Evolutionary conservation across 1,284 basidiomycete genomes (phyloP), one percentile per base, ranked within the genome.

Genomic region (Apiotrichum porosum): DNA sequence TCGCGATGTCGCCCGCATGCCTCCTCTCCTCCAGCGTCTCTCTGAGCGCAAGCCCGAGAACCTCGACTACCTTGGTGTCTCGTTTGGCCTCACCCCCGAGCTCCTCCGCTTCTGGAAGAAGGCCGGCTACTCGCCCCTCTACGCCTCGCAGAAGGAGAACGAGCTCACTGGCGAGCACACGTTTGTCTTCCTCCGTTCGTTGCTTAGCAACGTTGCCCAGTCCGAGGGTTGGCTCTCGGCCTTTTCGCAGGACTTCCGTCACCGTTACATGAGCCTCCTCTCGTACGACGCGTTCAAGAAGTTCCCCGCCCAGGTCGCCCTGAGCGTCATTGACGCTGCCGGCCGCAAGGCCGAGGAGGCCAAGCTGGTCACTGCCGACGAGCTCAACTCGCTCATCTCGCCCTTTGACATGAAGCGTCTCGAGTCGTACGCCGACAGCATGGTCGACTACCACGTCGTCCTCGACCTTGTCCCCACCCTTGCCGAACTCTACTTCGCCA

Each of bases 61-160:
- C 37, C 78, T 99, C 28, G 94, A 98, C 72, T 99, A 95, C 71
- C 78, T 99, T 6, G 94, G 95, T 37, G 94, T 97, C 1, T 94
- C 90, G 23, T 98, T 95, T 68, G 95, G 95, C 10, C 77, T 98
- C 40, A 97, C 94, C 0, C 81, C 88, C 3, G 83, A 83, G 60
- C 78, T 99, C 1, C 80, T 98, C 44, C 79, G 88, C 79, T 99
- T 98, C 76, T 98, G 95, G 95, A 97, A 97, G 75, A 82, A 88
- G 32, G 83, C 84, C 1, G 90, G 90, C 14, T 98, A 87, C 69
- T 80, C 87, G 0, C 95, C 95, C 0, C 77, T 98, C 17, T 98
- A 97, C 67, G 75, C 97, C 21, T 84, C 93, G 34, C 95, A 98
- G 72, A 93, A 90, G 19, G 80, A 85, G 57, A 97, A 92, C 69